phyloP scores from a whole-genome alignment of 164 flowering plant species.

The Hamamelis virginiana region DNA sequence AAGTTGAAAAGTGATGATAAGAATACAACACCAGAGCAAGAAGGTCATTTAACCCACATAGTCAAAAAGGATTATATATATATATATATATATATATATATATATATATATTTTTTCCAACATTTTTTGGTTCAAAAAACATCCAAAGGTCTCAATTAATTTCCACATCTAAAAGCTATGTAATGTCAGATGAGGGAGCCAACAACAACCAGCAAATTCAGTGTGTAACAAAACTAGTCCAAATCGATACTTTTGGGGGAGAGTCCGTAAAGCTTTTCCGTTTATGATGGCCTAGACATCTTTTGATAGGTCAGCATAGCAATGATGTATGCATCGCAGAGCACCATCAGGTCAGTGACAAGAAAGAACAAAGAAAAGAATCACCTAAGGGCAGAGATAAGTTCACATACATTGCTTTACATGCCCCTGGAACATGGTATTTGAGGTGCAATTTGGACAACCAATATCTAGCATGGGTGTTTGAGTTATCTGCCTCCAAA shows the following conservation, averaged over 20 bases:
- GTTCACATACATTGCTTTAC: slow-evolving; percentile 71
- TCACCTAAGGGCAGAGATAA: background rate
- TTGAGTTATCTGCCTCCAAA: slow-evolving; percentile 78
- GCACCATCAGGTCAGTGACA: background rate
- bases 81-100: too few relatives aligned
- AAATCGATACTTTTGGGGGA: background rate
- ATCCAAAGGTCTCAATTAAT: background rate
- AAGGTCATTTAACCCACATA: too few relatives aligned
- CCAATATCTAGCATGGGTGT: slow-evolving; percentile 91
- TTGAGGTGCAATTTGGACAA: slow-evolving; percentile 77
- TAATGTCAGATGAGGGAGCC: slow-evolving; percentile 1
- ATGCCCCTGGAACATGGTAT: slow-evolving; percentile 84
- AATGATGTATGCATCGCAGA: background rate
- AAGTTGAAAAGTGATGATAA: background rate
- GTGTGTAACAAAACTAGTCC: background rate
- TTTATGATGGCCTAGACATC: background rate
- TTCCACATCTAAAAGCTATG: background rate
- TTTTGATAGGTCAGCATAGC: background rate
- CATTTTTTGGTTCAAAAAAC: background rate
- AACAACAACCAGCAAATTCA: background rate
- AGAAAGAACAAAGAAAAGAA: background rate
- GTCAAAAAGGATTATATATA: too few relatives aligned
- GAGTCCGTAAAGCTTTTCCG: background rate
- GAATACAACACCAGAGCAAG: background rate
- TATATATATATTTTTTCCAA: background rate